phyloP scores from a whole-genome alignment of 257 asterid genomes.

The Buddleja alternifolia region DNA sequence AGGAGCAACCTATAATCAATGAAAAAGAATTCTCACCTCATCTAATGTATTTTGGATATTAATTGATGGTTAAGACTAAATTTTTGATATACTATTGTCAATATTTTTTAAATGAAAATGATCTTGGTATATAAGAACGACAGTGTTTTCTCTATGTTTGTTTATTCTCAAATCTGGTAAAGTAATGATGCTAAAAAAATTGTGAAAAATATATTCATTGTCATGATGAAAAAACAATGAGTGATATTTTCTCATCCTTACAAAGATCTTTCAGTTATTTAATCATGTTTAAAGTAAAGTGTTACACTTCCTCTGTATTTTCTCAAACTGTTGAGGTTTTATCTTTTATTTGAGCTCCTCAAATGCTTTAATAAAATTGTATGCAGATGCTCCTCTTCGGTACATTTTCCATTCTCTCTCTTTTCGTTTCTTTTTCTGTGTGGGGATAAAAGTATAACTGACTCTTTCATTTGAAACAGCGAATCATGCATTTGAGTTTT shows the following conservation, averaged over 20 bases:
- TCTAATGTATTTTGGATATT: neutral
- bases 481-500: slow-evolving; percentile 71
- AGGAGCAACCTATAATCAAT: neutral
- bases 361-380: neutral
- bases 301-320: neutral
- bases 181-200: neutral
- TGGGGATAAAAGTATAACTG: slow-evolving; percentile 1
- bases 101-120: neutral
- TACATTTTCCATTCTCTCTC: neutral
- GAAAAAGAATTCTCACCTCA: neutral
- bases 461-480: slow-evolving; percentile 53
- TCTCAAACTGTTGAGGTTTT: neutral
- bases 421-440: neutral
- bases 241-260: neutral
- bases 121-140: neutral
- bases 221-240: neutral
- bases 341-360: slow-evolving; percentile 8
- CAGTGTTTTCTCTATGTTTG: no score
- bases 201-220: neutral
- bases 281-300: neutral
- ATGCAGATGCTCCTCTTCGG: slow-evolving; percentile 7
- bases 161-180: neutral
- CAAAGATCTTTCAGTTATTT: neutral
- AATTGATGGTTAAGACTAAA: neutral
- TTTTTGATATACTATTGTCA: neutral